phyloP scores from a whole-genome alignment of 164 flowering plant genomes.

The Pachysandra terminalis region DNA sequence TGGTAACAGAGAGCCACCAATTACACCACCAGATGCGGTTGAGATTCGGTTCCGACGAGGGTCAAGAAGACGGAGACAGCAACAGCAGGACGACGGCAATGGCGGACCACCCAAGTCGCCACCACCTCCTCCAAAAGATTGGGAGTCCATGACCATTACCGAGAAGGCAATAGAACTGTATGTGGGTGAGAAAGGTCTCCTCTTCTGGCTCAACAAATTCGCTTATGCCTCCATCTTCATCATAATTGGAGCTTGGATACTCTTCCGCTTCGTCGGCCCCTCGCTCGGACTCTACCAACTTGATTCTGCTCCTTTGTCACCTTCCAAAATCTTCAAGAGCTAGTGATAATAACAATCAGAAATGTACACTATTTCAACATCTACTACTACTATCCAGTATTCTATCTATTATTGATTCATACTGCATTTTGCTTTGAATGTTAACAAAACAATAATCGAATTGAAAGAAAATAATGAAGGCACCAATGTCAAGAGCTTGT shows the following conservation, averaged over 20 bases:
- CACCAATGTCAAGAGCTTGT: no score
- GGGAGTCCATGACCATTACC: conserved; percentile 72
- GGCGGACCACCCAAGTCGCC: conserved; percentile 8
- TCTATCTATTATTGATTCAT: no score
- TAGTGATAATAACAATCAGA: neutral
- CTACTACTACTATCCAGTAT: no score
- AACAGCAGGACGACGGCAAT: conserved; percentile 11
- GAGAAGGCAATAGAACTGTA: conserved; percentile 80
- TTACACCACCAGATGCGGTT: conserved; percentile 26
- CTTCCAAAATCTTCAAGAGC: conserved; percentile 40
- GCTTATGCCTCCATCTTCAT: conserved; percentile 89
- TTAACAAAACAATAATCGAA: no score
- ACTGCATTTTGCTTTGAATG: no score
- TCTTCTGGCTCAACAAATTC: conserved; percentile 93
- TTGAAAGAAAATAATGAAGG: no score
- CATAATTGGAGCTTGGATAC: conserved; percentile 78
- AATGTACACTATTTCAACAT: no score
- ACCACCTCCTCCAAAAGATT: conserved; percentile 41
- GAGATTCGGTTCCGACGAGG: conserved; percentile 42
- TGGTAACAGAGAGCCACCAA: conserved; percentile 15
- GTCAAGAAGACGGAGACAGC: conserved; percentile 31
- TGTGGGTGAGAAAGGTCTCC: conserved; percentile 73
- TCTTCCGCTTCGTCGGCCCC: conserved; percentile 83
- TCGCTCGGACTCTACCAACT: conserved; percentile 76
- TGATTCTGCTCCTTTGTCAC: conserved; percentile 62